These are phyloP conservation scores for Poronia punctata DNA, from an alignment of 495 filamentous ascomycete genomes.

Conservation along the genomic window DNA sequence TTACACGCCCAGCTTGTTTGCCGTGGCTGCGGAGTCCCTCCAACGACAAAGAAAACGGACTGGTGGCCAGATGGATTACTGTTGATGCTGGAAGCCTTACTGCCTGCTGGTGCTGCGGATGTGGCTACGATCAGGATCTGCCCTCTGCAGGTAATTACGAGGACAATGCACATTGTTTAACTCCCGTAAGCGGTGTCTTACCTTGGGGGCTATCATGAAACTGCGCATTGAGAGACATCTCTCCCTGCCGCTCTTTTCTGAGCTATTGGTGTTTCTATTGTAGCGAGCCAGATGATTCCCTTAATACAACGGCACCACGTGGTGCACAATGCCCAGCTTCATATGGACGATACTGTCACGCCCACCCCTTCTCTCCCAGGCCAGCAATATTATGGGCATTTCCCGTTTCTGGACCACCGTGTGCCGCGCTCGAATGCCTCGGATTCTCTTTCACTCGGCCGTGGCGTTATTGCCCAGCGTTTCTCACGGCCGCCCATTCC, in stretches of 20 bases:
- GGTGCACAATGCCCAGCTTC: conserved; percentile 32
- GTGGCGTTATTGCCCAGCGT: neutral
- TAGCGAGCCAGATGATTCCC: conserved; percentile 32
- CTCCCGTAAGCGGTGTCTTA: conserved; percentile 30
- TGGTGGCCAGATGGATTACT: too few species aligned
- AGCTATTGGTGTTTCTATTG: conserved; percentile 10
- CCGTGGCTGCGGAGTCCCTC: too few species aligned
- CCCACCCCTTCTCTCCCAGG: conserved; percentile 25
- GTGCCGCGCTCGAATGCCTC: conserved; percentile 12
- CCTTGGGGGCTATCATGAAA: conserved; percentile 34
- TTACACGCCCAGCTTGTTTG: too few species aligned
- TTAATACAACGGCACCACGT: conserved; percentile 42
- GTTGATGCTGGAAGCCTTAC: too few species aligned
- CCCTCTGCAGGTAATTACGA: too few species aligned
- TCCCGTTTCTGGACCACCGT: conserved; percentile 35
- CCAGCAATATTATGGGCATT: conserved; percentile 16
- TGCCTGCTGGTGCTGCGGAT: too few species aligned
- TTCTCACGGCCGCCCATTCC: conserved; percentile 20
- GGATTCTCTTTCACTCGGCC: neutral
- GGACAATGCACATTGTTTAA: conserved; percentile 24
- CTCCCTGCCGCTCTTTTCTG: conserved; percentile 13
- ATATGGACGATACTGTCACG: conserved; percentile 29
- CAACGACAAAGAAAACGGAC: too few species aligned
- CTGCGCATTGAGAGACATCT: conserved; percentile 12
- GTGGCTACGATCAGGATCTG: too few species aligned